phyloP scores from a whole-genome alignment of 1,284 basidiomycete species.

The Leccinum solheimii region DNA sequence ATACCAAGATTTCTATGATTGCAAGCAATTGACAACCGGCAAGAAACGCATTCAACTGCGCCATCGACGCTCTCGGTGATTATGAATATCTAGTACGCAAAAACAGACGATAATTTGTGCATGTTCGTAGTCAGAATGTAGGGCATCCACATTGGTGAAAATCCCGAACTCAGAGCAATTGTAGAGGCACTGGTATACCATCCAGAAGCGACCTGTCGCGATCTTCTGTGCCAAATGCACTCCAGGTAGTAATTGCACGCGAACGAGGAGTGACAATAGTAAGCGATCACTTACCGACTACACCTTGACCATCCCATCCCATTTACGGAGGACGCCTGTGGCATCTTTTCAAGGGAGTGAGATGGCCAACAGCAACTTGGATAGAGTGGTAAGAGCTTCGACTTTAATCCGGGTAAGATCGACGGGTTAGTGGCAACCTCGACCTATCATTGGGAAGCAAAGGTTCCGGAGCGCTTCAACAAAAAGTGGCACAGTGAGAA shows the following conservation, averaged over 20 bases:
- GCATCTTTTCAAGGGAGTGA: too few species aligned
- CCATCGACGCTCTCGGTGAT: background rate
- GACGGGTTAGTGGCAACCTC: background rate
- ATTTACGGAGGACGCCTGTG: too few species aligned
- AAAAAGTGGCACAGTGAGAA: background rate
- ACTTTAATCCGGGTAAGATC: background rate
- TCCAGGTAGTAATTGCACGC: background rate
- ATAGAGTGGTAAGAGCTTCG: background rate
- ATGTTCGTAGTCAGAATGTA: background rate
- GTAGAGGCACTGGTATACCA: accelerated
- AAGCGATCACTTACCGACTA: background rate
- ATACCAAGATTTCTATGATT: background rate
- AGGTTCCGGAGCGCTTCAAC: background rate
- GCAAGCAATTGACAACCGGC: background rate
- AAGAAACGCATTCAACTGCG: background rate
- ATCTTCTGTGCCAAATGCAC: background rate
- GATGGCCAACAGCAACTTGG: background rate
- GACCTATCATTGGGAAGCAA: background rate
- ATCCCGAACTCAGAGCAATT: background rate
- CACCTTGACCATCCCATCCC: too few species aligned
- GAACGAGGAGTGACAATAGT: background rate
- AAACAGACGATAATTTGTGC: background rate
- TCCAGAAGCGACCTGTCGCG: background rate
- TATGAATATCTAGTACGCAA: background rate
- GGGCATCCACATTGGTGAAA: background rate